Conservation (phyloP, 129 eudicot species). For the Chrysanthemum makinoi region DNA sequence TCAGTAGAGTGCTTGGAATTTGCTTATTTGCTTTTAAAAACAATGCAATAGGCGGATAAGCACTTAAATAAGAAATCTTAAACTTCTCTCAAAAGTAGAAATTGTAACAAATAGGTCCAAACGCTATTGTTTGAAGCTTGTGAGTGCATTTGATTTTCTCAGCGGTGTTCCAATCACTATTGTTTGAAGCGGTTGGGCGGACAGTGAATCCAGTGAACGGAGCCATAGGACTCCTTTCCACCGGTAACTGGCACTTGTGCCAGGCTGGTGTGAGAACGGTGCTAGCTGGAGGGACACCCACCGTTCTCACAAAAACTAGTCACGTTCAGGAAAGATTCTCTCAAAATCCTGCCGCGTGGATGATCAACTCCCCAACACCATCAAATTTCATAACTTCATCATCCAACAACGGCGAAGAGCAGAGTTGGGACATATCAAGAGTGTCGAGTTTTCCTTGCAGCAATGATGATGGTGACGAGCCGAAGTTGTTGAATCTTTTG, state of each 20-base stretch:
- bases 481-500: constrained; percentile 70
- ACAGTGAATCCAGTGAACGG: constrained; percentile 83
- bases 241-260: constrained; percentile 80
- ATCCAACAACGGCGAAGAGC: constrained; percentile 14
- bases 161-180: constrained; percentile 70
- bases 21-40: too few species aligned
- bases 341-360: constrained; percentile 21
- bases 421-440: constrained; percentile 7
- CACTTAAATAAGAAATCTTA: too few species aligned
- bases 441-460: constrained; percentile 29
- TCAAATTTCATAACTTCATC: constrained; percentile 6
- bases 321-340: too few species aligned
- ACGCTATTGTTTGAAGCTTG: background rate
- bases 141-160: constrained; percentile 10
- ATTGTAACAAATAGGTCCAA: background rate
- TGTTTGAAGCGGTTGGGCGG: constrained; percentile 82
- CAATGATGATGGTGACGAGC: constrained; percentile 40
- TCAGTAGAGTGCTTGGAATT: too few species aligned
- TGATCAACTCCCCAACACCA: constrained; percentile 9
- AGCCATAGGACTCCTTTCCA: constrained; percentile 61
- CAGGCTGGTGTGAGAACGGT: constrained; percentile 61
- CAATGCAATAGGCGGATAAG: too few species aligned
- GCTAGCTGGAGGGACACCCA: constrained; percentile 54
- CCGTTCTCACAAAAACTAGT: constrained; percentile 24
- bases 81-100: too few species aligned